Base-by-base conservation (phyloP, 225 moss, liverwort and hornwort species). In the Rhytidiadelphus loreus region DNA sequence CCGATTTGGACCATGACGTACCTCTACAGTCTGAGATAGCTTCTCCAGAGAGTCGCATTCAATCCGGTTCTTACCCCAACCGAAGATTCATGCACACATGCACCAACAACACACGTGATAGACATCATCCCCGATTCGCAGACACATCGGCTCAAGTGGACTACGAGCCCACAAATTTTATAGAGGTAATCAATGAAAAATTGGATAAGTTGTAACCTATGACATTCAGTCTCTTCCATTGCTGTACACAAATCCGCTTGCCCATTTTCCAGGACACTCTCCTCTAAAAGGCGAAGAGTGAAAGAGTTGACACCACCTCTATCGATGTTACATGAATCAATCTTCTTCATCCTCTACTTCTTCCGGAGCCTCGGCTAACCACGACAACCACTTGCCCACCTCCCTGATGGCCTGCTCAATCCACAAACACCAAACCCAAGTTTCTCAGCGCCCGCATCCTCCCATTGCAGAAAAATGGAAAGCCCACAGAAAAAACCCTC, bases 191-290 rank as follows among this genome's bases (percentile, higher is more conserved):
- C 90, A 92, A 91, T 91, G 89, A 92, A 93, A 93, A 91, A 91
- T 89, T 92, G 90, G 92, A 92, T 93, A 70, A 87, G 90, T 89
- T 90, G 90, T 90, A 87, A 92, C 91, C 94, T 93, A 91, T 75
- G 91, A 91, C 90, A 89, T 91, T 91, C 90, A 86, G 93, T 93
- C 95, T 95, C 95, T 94, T 93, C 92, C 81, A 94, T 96, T 96
- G 97, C 97, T 99, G 97, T 97, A 99, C 98, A 99, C 96, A 96
- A 94, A 96, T 96, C 97, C 96, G 97, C 96, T 95, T 92, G 93
- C 95, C 93, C 90, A 89, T 90, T 92, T 93, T 95, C 96, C 94
- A 94, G 92, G 96, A 93, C 94, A 96, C 94, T 92, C 95, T 96
- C 93, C 95, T 94, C 90, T 92, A 93, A 93, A 95, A 91, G 87